phyloP scores from a whole-genome alignment of 768 basidiomycete genomes.

The Candolleomyces eurysporus region DNA sequence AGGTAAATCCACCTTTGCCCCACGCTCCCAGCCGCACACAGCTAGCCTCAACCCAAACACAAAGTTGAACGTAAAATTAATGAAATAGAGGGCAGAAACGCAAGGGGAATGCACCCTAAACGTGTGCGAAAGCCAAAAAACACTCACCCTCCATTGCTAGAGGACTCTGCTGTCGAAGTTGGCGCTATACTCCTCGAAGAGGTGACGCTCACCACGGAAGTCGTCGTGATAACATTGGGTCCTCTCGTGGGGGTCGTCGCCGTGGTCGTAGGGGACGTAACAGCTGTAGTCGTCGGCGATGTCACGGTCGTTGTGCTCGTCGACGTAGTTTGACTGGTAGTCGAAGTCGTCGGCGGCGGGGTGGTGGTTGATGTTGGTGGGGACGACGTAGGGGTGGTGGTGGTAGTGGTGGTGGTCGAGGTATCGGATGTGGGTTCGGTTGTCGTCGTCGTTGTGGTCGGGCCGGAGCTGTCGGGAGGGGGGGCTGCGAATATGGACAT shows the following conservation, averaged over 20 bases:
- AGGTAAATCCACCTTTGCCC: too few species aligned
- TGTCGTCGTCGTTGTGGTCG: too few species aligned
- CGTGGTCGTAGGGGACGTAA: constrained; percentile 4
- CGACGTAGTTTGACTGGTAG: constrained; percentile 1
- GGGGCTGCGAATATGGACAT: too few species aligned
- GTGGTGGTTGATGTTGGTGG: not conserved
- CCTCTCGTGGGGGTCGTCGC: constrained; percentile 1
- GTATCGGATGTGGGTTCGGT: too few species aligned
- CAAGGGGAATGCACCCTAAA: not conserved
- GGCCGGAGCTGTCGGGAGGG: too few species aligned
- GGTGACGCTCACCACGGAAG: not conserved
- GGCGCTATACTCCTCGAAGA: not conserved
- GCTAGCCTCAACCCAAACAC: too few species aligned
- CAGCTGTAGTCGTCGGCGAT: not conserved
- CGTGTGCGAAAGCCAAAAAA: not conserved
- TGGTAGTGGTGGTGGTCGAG: not conserved
- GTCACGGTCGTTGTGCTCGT: constrained; percentile 7
- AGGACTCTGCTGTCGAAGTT: not conserved
- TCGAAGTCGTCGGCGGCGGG: not conserved
- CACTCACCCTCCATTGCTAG: not conserved
- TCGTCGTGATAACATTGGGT: constrained; percentile 9
- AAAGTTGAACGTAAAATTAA: not conserved
- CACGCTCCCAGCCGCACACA: too few species aligned
- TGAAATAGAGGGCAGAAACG: not conserved
- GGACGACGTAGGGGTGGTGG: not conserved